A percentile compares a stretch with the other conserved stretches of the same genome.
Conservation (phyloP, 148 eudicot species). For the Cornus controversa region DNA sequence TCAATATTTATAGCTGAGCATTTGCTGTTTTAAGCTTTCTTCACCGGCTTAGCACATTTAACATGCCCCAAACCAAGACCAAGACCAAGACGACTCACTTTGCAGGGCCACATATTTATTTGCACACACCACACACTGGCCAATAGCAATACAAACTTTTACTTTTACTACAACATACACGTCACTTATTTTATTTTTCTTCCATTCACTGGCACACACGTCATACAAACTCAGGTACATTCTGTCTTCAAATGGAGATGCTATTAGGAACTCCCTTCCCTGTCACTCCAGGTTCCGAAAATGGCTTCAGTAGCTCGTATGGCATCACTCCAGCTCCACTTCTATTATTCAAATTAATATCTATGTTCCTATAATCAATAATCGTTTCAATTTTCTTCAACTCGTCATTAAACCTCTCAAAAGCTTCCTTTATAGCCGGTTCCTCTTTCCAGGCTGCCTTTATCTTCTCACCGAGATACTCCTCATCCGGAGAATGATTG, state of each 20-base stretch:
- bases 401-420: slow-evolving; percentile 37
- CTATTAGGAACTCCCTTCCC: slow-evolving; percentile 69
- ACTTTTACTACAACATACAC: too few species aligned
- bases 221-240: too few species aligned
- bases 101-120: too few species aligned
- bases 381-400: slow-evolving; percentile 47
- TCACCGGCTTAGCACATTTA: too few species aligned
- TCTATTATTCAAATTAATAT: slow-evolving; percentile 37
- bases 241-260: slow-evolving; percentile 55
- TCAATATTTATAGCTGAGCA: too few species aligned
- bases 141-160: too few species aligned
- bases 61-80: too few species aligned
- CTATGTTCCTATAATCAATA: slow-evolving; percentile 48
- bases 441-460: slow-evolving; percentile 51
- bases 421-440: slow-evolving; percentile 30
- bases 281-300: slow-evolving; percentile 56
- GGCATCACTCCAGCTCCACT: slow-evolving; percentile 60
- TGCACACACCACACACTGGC: too few species aligned
- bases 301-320: slow-evolving; percentile 59
- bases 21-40: too few species aligned
- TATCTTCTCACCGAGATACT: slow-evolving; percentile 47
- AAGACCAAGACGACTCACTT: too few species aligned
- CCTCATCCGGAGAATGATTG: slow-evolving; percentile 63
- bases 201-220: too few species aligned
- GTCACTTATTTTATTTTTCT: too few species aligned